These are phyloP conservation scores for Cryptococcus jaspeensis DNA, from an alignment of 1,284 basidiomycete species.

Conservation along the genomic window DNA sequence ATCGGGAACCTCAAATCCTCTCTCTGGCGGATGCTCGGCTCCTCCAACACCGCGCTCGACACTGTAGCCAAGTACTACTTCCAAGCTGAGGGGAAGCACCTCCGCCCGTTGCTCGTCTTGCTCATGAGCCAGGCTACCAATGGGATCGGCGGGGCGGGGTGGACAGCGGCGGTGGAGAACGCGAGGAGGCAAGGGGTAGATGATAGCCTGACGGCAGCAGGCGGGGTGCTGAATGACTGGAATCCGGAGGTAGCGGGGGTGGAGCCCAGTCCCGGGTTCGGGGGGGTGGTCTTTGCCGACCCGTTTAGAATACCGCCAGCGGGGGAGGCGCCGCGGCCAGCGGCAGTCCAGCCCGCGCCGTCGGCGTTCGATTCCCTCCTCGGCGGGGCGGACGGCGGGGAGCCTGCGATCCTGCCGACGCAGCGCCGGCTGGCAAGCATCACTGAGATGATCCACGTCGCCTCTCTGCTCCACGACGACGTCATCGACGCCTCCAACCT, in stretches of 20 bases:
- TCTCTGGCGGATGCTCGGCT: slow-evolving; percentile 77
- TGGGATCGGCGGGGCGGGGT: slow-evolving; percentile 58
- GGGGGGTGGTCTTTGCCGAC: slow-evolving; percentile 37
- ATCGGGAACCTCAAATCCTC: slow-evolving; percentile 71
- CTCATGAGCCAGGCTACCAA: slow-evolving; percentile 91
- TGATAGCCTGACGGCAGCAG: slow-evolving; percentile 44
- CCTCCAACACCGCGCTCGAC: slow-evolving; percentile 81
- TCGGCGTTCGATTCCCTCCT: slow-evolving; percentile 15
- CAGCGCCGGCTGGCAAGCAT: slow-evolving; percentile 93
- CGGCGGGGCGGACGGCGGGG: slow-evolving; percentile 4
- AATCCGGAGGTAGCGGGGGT: slow-evolving; percentile 49
- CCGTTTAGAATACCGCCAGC: slow-evolving; percentile 39
- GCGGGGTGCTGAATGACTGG: slow-evolving; percentile 52
- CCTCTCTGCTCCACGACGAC: slow-evolving; percentile 92
- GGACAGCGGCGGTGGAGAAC: slow-evolving; percentile 28
- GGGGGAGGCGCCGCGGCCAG: background rate
- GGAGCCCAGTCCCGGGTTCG: slow-evolving; percentile 22
- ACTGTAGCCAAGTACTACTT: slow-evolving; percentile 94
- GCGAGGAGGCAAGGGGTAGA: slow-evolving; percentile 35
- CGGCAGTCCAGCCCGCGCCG: slow-evolving; percentile 4
- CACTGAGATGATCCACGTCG: slow-evolving; percentile 98
- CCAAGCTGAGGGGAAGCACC: slow-evolving; percentile 74
- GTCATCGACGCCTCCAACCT: slow-evolving; percentile 85
- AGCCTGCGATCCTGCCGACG: slow-evolving; percentile 65
- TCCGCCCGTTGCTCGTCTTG: slow-evolving; percentile 85